Conservation (phyloP, 2,329 filamentous ascomycete species). For the Colletotrichum spinosum region DNA sequence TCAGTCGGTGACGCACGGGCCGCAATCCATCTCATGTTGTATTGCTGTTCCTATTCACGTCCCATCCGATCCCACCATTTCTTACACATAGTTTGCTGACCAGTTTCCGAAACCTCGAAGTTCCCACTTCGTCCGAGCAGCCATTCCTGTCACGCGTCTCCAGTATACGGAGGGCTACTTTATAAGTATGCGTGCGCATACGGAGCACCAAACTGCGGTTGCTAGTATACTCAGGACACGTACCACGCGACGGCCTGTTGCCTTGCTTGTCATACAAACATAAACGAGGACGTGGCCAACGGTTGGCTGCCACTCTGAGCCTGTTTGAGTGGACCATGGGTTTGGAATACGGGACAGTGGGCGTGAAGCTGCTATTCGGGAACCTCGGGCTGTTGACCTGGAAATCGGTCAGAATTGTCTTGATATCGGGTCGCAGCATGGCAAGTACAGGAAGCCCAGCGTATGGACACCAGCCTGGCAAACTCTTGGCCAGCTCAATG, state of each 20-base stretch:
- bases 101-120: slow-evolving; percentile 18
- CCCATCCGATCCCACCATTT: slow-evolving; percentile 8
- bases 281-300: slow-evolving; percentile 10
- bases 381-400: neutral
- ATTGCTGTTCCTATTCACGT: neutral
- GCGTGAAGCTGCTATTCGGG: neutral
- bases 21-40: slow-evolving; percentile 22
- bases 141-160: slow-evolving; percentile 5
- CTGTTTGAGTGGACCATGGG: slow-evolving; percentile 8
- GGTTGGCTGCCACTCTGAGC: slow-evolving; percentile 1
- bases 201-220: neutral
- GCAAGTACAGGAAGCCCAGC: slow-evolving; percentile 6
- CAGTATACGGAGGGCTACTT: too few relatives aligned
- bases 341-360: neutral
- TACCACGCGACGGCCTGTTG: slow-evolving; percentile 1
- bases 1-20: slow-evolving; percentile 30
- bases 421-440: neutral
- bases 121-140: slow-evolving; percentile 32
- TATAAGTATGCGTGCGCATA: too few relatives aligned
- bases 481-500: slow-evolving; percentile 8
- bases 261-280: slow-evolving; percentile 14
- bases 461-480: slow-evolving; percentile 2
- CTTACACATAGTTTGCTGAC: slow-evolving; percentile 20
- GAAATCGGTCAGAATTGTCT: neutral
- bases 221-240: neutral